Conservation (phyloP, 1,284 basidiomycete species). For the Golubevia sp. region DNA sequence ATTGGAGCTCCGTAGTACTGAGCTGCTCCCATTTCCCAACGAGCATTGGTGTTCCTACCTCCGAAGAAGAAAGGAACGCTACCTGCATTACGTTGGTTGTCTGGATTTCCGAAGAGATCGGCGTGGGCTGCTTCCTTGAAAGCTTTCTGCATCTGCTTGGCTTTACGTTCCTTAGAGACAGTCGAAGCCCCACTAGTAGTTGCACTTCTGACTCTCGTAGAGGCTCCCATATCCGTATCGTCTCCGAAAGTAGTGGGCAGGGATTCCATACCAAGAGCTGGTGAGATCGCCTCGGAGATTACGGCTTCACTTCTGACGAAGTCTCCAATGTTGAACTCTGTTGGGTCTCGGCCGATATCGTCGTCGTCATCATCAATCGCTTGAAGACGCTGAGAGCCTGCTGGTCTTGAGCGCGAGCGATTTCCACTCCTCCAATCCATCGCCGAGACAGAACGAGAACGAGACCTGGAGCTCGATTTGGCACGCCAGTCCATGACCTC, state of each 20-base stretch:
- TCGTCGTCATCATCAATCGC: conserved; percentile 32
- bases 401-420: conserved; percentile 40
- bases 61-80: no score
- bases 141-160: conserved; percentile 35
- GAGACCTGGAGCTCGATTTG: conserved; percentile 49
- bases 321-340: no score
- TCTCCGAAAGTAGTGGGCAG: no score
- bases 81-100: no score
- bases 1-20: conserved; percentile 36
- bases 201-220: not conserved
- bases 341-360: not conserved
- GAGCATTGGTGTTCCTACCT: no score
- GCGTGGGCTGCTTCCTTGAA: conserved; percentile 44
- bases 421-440: conserved; percentile 51
- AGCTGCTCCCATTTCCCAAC: conserved; percentile 31
- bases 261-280: no score
- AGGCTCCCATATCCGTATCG: no score
- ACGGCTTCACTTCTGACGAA: no score
- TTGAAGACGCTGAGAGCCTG: conserved; percentile 21
- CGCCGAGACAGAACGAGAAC: conserved; percentile 52
- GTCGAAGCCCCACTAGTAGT: conserved; percentile 2
- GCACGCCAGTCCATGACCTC: conserved; percentile 41
- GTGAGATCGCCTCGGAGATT: no score
- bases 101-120: conserved; percentile 33
- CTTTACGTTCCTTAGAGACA: conserved; percentile 13